Percentiles rank a stretch among this genome's conserved stretches.
These are phyloP conservation scores for Chenopodium berlandieri DNA, from an alignment of 148 eudicot genomes.

Conservation along the genomic window DNA sequence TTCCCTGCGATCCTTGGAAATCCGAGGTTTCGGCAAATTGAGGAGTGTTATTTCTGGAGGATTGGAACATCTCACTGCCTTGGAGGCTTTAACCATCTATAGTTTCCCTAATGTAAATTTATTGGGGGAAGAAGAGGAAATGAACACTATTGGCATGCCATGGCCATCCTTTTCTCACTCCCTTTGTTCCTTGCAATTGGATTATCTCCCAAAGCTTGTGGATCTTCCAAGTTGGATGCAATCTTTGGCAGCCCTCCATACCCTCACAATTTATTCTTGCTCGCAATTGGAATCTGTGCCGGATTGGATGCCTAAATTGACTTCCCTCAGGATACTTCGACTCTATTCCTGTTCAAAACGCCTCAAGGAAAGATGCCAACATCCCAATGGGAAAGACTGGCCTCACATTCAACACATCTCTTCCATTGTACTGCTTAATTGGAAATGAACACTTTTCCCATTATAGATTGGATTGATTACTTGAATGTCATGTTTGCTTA, in stretches of 20 bases:
- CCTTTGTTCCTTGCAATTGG: neutral
- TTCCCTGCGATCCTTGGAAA: neutral
- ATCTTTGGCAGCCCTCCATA: slow-evolving; percentile 2
- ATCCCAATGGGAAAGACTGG: neutral
- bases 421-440: neutral
- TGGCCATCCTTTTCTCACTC: slow-evolving; percentile 8
- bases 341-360: neutral
- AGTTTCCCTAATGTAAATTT: neutral
- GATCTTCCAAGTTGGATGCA: slow-evolving; percentile 8
- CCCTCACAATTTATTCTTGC: neutral
- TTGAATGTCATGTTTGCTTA: no score
- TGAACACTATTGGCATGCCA: neutral
- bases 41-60: slow-evolving; percentile 8
- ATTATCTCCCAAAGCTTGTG: neutral
- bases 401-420: slow-evolving; percentile 15
- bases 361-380: slow-evolving; percentile 10
- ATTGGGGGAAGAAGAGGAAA: neutral
- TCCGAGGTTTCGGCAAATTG: neutral
- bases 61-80: slow-evolving; percentile 17
- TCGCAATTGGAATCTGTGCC: slow-evolving; percentile 1
- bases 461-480: no score
- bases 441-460: no score
- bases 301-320: slow-evolving; percentile 14
- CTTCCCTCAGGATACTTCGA: slow-evolving; percentile 7
- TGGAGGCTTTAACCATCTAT: neutral